phyloP scores from a whole-genome alignment of 2,329 filamentous ascomycete species.

The Colletotrichum salicis region DNA sequence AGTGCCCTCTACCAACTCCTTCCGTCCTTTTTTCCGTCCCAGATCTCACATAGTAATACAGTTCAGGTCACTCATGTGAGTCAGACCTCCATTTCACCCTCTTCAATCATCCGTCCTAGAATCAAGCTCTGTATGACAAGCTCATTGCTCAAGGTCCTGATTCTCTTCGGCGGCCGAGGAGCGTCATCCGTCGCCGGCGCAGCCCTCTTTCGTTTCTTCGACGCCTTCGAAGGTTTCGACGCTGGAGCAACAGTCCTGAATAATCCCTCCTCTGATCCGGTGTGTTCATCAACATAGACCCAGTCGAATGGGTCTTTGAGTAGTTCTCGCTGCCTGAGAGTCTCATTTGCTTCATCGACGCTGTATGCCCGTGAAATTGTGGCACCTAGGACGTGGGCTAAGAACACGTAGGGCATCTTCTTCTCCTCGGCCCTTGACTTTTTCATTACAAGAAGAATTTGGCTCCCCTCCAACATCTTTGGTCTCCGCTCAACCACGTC shows the following conservation, averaged over 20 bases:
- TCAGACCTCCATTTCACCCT: slow-evolving; percentile 54
- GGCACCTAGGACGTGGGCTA: slow-evolving; percentile 82
- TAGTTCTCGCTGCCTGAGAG: slow-evolving; percentile 63
- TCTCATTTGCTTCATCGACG: slow-evolving; percentile 70
- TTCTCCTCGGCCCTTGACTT: slow-evolving; percentile 72
- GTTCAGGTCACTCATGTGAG: background rate
- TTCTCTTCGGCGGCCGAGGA: slow-evolving; percentile 56
- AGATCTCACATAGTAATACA: background rate
- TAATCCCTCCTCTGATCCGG: slow-evolving; percentile 63
- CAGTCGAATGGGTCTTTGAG: slow-evolving; percentile 71
- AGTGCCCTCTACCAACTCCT: background rate
- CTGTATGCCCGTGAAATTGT: slow-evolving; percentile 74
- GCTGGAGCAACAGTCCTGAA: slow-evolving; percentile 45
- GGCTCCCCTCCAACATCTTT: slow-evolving; percentile 71
- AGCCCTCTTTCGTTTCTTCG: slow-evolving; percentile 55
- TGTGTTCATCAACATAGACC: slow-evolving; percentile 80
- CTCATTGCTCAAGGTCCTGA: slow-evolving; percentile 82
- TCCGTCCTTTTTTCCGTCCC: background rate
- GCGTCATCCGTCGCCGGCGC: slow-evolving; percentile 37
- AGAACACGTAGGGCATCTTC: slow-evolving; percentile 79
- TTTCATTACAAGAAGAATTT: slow-evolving; percentile 77
- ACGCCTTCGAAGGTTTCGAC: slow-evolving; percentile 45
- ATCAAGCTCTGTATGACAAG: slow-evolving; percentile 94
- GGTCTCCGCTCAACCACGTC: slow-evolving; percentile 69
- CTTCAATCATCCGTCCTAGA: slow-evolving; percentile 79